Evolutionary conservation across 2,329 filamentous ascomycete genomes (phyloP), one percentile per base, ranked within the genome.

Genomic region (Fusarium incarnatum): DNA sequence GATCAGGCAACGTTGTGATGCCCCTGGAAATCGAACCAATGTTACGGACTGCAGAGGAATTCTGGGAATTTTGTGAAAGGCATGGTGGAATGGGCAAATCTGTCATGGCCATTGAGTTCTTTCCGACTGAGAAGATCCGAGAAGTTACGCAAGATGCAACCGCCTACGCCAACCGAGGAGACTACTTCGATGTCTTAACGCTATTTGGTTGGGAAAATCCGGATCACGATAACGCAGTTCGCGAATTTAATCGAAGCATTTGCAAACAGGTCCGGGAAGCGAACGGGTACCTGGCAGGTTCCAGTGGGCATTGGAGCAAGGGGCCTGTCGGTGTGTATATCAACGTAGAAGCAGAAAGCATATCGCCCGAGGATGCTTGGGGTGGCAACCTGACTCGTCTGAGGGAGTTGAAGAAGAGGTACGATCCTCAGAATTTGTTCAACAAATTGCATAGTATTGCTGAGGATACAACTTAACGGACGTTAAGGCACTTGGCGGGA

Each of bases 91-190:
- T 76, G 64, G 56, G 60, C 20, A 70, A 64, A 23, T 75, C 75
- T 2, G 66, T 65, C 15, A 30, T 76, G 45, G 74, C 81, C 2
- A 80, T 83, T 7, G 84, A 87, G 64, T 77, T 82, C 25, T 79
- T 81, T 25, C 79, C 84, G 22, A 80, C 81, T 56, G 71, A 75
- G 6, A 81, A 82, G 69, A 76, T 82, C 25, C 76, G 77, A 3
- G 70, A 77, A n/a, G 76, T 83, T 7, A 70, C 77, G 0, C 67
- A 77, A 1, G 64, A 76, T 4, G 79, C 77, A 2, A 86, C 81
- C 8, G 81, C 84, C 0, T 84, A 84, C 59, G 81, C 83, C 6
- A 84, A 82, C 64, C 79, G 84, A 7, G 83, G 81, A 10, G 72
- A 73, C 8, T 82, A 83, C 40, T 83, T 83, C 64, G 83, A 86